phyloP scores from a whole-genome alignment of 139 green algal genomes.

The Diplosphaera chodatii region DNA sequence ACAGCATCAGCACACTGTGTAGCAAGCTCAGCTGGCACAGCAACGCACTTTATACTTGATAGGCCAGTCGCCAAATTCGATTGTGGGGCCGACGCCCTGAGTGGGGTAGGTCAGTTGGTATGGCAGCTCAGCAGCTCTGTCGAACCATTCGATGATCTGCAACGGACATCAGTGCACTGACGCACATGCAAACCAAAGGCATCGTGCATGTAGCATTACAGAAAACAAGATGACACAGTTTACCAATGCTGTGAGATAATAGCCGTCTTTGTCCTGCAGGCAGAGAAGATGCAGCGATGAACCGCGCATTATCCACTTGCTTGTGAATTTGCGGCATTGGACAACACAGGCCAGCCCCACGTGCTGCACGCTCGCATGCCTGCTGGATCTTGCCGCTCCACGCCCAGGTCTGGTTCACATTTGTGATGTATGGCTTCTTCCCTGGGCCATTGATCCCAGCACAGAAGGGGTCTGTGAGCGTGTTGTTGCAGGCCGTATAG shows the following conservation, averaged over 20 bases:
- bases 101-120: slow-evolving; percentile 16
- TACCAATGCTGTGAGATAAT: slow-evolving; percentile 2
- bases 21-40: too few species aligned
- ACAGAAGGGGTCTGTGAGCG: not conserved
- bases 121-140: slow-evolving; percentile 8
- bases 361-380: too few species aligned
- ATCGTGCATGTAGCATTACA: too few species aligned
- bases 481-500: not conserved
- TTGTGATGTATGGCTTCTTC: slow-evolving; percentile 1
- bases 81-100: slow-evolving; percentile 2
- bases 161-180: too few species aligned
- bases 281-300: too few species aligned
- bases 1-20: too few species aligned
- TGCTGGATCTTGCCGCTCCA: slow-evolving; percentile 1
- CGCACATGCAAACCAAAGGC: too few species aligned
- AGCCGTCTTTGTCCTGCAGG: not conserved
- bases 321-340: too few species aligned
- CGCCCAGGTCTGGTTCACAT: slow-evolving; percentile 5
- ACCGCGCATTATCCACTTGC: too few species aligned
- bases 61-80: slow-evolving; percentile 2
- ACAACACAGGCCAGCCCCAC: too few species aligned
- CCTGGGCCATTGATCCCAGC: not conserved
- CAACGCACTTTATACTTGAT: slow-evolving; percentile 7
- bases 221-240: too few species aligned
- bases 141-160: slow-evolving; percentile 18